These are phyloP conservation scores for Cyclaneusma minus DNA, from an alignment of 2,329 filamentous ascomycete species.

Conservation along the genomic window DNA sequence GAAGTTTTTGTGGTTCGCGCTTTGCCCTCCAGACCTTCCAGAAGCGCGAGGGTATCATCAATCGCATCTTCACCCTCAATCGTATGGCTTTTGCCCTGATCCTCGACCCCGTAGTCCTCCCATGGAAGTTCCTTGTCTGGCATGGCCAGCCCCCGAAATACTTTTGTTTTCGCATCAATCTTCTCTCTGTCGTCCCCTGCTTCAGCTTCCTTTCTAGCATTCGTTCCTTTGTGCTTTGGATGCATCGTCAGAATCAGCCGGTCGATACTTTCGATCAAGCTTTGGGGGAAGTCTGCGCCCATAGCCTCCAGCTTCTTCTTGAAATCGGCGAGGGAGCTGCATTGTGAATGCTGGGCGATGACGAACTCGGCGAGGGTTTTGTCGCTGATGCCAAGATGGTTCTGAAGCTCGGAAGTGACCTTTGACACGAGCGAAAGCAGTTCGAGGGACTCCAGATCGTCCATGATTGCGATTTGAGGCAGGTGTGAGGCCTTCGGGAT, in stretches of 20 bases:
- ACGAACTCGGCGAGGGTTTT: slow-evolving; percentile 95
- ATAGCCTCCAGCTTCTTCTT: slow-evolving; percentile 58
- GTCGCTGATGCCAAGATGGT: slow-evolving; percentile 81
- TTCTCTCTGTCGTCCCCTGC: slow-evolving; percentile 25
- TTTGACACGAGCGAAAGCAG: slow-evolving; percentile 87
- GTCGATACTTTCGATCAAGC: slow-evolving; percentile 81
- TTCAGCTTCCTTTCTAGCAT: slow-evolving; percentile 22
- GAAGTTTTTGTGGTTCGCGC: slow-evolving; percentile 22
- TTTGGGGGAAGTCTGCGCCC: slow-evolving; percentile 70
- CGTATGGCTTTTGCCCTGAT: slow-evolving; percentile 14
- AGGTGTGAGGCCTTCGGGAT: no score
- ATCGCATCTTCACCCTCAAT: slow-evolving; percentile 47
- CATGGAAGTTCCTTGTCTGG: slow-evolving; percentile 56
- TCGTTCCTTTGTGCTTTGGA: slow-evolving; percentile 59
- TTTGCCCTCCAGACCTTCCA: slow-evolving; percentile 74
- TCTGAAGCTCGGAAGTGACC: slow-evolving; percentile 85
- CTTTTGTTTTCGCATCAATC: slow-evolving; percentile 58
- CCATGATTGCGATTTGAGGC: no score
- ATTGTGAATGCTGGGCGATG: slow-evolving; percentile 75
- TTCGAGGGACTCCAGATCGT: slow-evolving; percentile 77
- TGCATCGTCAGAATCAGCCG: slow-evolving; percentile 81
- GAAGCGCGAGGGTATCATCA: slow-evolving; percentile 80
- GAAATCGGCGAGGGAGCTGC: slow-evolving; percentile 56
- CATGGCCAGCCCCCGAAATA: slow-evolving; percentile 83
- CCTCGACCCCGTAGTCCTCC: slow-evolving; percentile 29